Evolutionary conservation across 2,329 filamentous ascomycete species (phyloP), one percentile per base, ranked within the genome.

Genomic region (Cytospora paraplurivora): DNA sequence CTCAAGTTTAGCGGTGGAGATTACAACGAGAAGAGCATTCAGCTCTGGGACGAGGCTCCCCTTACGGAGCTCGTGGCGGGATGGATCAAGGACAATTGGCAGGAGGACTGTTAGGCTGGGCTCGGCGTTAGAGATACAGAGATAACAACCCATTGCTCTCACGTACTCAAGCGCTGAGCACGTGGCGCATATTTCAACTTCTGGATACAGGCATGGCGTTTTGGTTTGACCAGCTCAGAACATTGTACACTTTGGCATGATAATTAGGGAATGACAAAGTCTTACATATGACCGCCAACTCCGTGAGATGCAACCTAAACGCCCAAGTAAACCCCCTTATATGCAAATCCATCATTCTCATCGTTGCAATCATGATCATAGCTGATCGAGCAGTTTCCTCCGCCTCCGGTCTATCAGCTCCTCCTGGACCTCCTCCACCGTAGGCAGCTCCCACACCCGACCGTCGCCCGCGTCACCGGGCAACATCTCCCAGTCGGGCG

Each of bases 391-490:
- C 66, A 99, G 78, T 75, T 89, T 92, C 76, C 88, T 85, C 74
- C 92, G 87, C 76, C 93, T 85, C 77, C 94, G 84, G 69, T 97
- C 93, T 61, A 99, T 84, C 69, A 99, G 79, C 76, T 98, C 95
- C 72, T 93, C 87, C 76, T 97, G 92, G n/a, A 98, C 94, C 74
- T 98, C 92, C 21, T 96, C 92, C 62, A 92, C 77, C 6, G 90
- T 93, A 10, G 95, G 95, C 71, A 98, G 76, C 67, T 85, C 86
- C 94, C 94, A 97, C 54, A 81, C 84, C 44, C 88, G 80, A 0
- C 94, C 94, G 74, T 97, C 93, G 1, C 93, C 93, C 3, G 81
- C 81, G 76, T 97, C 93, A 0, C 94, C 95, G 0, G 95, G 95
- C 69, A 99, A 78, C 44, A 92, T 83, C 71, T 95, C 88, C 93